phyloP scores from a whole-genome alignment of 805 yeast genomes.

The Wickerhamomyces ciferrii region DNA sequence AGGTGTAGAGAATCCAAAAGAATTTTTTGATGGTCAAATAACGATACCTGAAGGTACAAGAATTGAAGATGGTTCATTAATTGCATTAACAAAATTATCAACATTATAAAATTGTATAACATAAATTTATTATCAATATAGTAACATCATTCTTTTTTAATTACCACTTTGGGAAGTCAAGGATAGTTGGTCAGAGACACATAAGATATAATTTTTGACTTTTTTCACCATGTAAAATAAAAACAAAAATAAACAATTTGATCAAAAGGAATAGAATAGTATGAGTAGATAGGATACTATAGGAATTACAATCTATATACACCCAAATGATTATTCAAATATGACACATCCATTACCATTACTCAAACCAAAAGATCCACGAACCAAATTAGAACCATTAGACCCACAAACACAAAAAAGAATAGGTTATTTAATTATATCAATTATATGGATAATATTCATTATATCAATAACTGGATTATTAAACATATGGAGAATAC shows the following conservation, averaged over 20 bases:
- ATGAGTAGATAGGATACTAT: too few species aligned
- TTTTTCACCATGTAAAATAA: too few species aligned
- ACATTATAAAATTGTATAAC: too few species aligned
- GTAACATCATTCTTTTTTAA: too few species aligned
- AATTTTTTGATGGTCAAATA: constrained; percentile 65
- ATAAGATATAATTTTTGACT: not conserved
- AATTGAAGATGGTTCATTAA: constrained; percentile 67
- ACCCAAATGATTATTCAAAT: not conserved
- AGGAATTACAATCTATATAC: too few species aligned
- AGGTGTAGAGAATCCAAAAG: constrained; percentile 48
- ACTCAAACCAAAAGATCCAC: constrained; percentile 4
- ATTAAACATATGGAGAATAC: constrained; percentile 7
- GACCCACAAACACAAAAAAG: constrained; percentile 3
- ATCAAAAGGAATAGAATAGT: too few species aligned
- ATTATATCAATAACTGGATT: constrained; percentile 6
- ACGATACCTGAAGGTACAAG: constrained; percentile 50
- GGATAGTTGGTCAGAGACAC: not conserved
- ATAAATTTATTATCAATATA: too few species aligned
- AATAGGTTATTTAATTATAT: constrained; percentile 8
- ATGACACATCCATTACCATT: constrained; percentile 7
- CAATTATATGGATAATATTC: constrained; percentile 7
- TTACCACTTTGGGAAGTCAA: not conserved
- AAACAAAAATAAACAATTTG: too few species aligned
- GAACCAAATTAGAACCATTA: not conserved
- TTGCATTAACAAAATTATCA: constrained; percentile 39